Conservation (phyloP, 2,329 filamentous ascomycete genomes). For the Xylaria sp. region DNA sequence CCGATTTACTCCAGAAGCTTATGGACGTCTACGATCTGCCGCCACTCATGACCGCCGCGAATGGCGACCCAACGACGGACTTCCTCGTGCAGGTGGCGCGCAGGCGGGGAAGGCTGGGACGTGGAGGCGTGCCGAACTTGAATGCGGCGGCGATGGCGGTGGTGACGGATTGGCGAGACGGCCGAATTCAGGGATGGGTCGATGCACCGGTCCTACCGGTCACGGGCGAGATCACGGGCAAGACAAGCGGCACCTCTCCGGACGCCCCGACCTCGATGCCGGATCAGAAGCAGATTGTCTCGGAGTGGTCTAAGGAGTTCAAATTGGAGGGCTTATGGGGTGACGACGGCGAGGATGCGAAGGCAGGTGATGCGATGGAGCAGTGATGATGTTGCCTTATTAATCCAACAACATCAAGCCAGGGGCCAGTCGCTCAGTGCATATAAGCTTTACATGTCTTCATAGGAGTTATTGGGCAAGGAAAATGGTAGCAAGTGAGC, state of each 20-base stretch:
- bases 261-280: slow-evolving; percentile 29
- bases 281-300: slow-evolving; percentile 69
- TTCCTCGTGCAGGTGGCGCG: slow-evolving; percentile 94
- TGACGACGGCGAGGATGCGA: slow-evolving; percentile 50
- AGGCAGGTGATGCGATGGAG: slow-evolving; percentile 54
- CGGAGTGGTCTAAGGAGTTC: slow-evolving; percentile 92
- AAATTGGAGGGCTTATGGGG: slow-evolving; percentile 93
- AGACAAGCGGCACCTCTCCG: slow-evolving; percentile 3
- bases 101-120: slow-evolving; percentile 85
- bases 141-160: slow-evolving; percentile 87
- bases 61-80: slow-evolving; percentile 80
- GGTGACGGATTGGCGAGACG: slow-evolving; percentile 95
- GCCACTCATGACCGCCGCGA: slow-evolving; percentile 69
- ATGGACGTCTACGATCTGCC: slow-evolving; percentile 83
- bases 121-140: slow-evolving; percentile 88
- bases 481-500: background rate
- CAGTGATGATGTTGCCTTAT: slow-evolving; percentile 39
- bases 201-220: slow-evolving; percentile 72
- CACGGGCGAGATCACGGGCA: slow-evolving; percentile 34
- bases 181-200: slow-evolving; percentile 90
- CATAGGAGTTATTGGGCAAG: background rate
- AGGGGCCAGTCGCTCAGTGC: background rate
- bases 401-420: background rate
- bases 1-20: slow-evolving; percentile 76
- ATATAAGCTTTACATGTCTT: background rate